Conservation (phyloP, 2,329 filamentous ascomycete genomes). For the Xylaria digitata region DNA sequence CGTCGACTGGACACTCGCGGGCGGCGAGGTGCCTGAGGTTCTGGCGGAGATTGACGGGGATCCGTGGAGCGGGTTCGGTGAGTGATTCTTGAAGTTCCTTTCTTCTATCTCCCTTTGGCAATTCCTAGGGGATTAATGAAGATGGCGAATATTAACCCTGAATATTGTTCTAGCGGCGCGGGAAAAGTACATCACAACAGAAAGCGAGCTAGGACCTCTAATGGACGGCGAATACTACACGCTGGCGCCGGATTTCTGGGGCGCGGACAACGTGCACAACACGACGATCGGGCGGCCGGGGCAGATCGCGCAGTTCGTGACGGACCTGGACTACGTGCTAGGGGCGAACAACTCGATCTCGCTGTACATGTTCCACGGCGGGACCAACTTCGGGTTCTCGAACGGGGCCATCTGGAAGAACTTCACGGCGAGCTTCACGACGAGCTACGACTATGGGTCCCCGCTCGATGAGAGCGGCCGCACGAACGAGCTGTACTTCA, state of each 20-base stretch:
- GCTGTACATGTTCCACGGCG: conserved; percentile 65
- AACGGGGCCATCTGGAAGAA: conserved; percentile 60
- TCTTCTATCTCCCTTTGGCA: too few relatives aligned
- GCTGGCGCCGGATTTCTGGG: conserved; percentile 59
- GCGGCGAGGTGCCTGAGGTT: conserved; percentile 57
- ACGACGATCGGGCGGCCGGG: conserved; percentile 47
- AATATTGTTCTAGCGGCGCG: conserved; percentile 46
- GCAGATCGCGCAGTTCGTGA: conserved; percentile 45
- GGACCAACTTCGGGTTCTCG: conserved; percentile 62
- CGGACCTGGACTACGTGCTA: conserved; percentile 54
- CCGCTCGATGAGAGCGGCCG: conserved; percentile 63
- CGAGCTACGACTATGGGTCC: conserved; percentile 63
- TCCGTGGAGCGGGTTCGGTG: conserved; percentile 52
- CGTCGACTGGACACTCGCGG: conserved; percentile 55
- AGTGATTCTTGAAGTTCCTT: too few relatives aligned
- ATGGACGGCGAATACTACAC: conserved; percentile 64
- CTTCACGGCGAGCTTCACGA: conserved; percentile 54
- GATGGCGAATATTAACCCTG: too few relatives aligned
- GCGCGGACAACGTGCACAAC: conserved; percentile 52
- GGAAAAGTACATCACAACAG: conserved; percentile 57
- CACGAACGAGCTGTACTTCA: conserved; percentile 57
- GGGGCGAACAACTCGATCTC: conserved; percentile 57
- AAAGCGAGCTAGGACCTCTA: conserved; percentile 56
- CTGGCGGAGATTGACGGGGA: conserved; percentile 61
- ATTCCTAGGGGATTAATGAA: too few relatives aligned